These are phyloP conservation scores for Hygrophila difformis DNA, from an alignment of 257 asterid species.

Conservation along the genomic window DNA sequence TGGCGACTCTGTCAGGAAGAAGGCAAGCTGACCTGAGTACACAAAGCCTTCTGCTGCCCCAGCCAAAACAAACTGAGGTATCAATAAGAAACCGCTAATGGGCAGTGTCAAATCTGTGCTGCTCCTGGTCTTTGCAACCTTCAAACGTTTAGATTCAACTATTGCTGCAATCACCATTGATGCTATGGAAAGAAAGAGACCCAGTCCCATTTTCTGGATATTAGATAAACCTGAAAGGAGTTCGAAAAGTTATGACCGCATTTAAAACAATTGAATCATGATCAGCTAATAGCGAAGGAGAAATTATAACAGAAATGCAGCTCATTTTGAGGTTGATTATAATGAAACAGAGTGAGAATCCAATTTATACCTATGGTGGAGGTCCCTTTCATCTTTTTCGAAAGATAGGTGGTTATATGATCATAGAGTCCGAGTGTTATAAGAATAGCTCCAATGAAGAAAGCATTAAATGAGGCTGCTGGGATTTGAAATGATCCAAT, in stretches of 20 bases:
- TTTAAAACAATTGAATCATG: no score
- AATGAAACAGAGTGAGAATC: no score
- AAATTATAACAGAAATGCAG: no score
- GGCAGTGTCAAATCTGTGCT: background rate
- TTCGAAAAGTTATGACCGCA: no score
- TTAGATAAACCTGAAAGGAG: conserved; percentile 17
- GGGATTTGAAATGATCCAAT: conserved; percentile 47
- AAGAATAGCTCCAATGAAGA: conserved; percentile 46
- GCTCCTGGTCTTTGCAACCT: conserved; percentile 5
- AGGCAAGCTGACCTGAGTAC: conserved; percentile 21
- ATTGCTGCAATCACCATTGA: conserved; percentile 17
- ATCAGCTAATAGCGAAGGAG: no score
- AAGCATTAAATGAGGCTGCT: conserved; percentile 41
- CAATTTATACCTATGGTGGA: conserved; percentile 16
- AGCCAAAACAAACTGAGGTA: conserved; percentile 17
- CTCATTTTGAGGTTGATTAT: background rate
- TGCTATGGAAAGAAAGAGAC: conserved; percentile 9
- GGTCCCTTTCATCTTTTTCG: conserved; percentile 8
- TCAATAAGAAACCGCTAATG: conserved; percentile 13
- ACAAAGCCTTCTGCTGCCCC: conserved; percentile 22
- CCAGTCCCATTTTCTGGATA: conserved; percentile 19
- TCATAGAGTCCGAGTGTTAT: conserved; percentile 34
- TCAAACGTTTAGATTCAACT: conserved; percentile 13
- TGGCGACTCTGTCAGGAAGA: conserved; percentile 25
- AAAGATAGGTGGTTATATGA: conserved; percentile 12